Base-by-base conservation (phyloP, 148 eudicot genomes). In the Camellia sinensis region DNA sequence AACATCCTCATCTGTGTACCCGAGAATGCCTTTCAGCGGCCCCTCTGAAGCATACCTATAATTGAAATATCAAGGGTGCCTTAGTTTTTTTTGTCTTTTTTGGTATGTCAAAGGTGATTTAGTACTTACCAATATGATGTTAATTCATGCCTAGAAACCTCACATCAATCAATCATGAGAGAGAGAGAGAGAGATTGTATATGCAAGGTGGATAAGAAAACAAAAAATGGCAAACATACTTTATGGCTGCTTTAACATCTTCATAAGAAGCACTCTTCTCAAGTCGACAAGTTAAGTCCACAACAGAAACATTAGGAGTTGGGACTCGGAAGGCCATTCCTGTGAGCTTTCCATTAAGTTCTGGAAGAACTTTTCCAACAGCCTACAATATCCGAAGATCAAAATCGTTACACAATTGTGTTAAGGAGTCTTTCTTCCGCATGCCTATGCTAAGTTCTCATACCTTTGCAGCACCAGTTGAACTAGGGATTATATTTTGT, bases 401-500 rank as follows among this genome's bases (percentile, higher is more conserved):
- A 56, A n/a, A 63, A 80, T 71, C 41, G 43, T 52, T 67, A 65
- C 50, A 68, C 5, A 69, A 67, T 45, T 6, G 5, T 5, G 46
- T 19, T 29, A 48, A 44, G 56, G 48, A 67, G 3, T 21, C 22
- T 71, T 75, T 69, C 57, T 43, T 77, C 37, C 5, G 78, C n/a
- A 19, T 57, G 61, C 63, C 14, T 4, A 70, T 45, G 15, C 68
- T 13, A 54, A 57, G 64, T 50, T 12, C 22, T 65, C 29, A 71
- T 88, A 96, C 98, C 94, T 96, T 96, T 48, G 99, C 99, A 77
- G 99, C 99, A 84, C 98, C 98, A 82, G 99, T 96, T 17, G 99
- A 96, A 81, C 99, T 96, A 71, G 98, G 99, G 82, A 96, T 95
- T 56, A 93, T 93, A 84, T 93, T 95, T 77, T 95, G 98, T 29